Base-by-base conservation (phyloP, 176 grass and related monocot species). In the Aechmea fasciata region DNA sequence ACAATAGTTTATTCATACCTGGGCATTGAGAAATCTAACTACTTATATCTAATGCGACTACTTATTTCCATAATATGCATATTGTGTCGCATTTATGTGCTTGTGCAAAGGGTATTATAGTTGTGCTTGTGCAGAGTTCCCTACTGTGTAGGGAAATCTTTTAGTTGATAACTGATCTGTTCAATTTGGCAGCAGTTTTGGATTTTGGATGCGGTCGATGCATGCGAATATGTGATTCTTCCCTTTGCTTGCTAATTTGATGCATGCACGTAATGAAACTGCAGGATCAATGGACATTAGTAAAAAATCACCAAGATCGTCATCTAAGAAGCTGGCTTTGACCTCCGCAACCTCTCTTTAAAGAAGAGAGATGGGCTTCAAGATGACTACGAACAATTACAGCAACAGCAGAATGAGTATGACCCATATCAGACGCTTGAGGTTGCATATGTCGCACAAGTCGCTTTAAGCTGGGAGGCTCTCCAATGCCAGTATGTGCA, bases 401-500 rank as follows among this genome's bases (percentile, higher is more conserved):
- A 85, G 71, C 84, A 76, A 66, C 73, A 71, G 12, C 73, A 76
- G 49, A 77, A 52, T 0, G 79, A 87, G 24, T 78, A 86, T 66
- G 82, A 93, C 64, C 89, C 82, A 22, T 84, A 77, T 71, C 79
- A 86, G 70, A 86, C 71, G 66, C 81, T 99, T 72, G 94, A 99
- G 75, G 85, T 78, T 50, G 84, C 90, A 12, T 99, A 93, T 73
- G 82, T 90, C 65, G 94, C 84, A 41, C 90, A 99, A 2, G 77
- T 99, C 75, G 87, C 84, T 14, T 85, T 99, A 76, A 93, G 90
- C 57, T 99, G 94, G 94, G 94, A 99, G 69, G 94, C 80, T 63
- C 79, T 99, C 51, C 82, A 99, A 81, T 90, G 89, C 61, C 88
- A 84, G 18, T 99, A 90, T 73, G 81, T 83, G 18, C 90, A 93